phyloP scores from a whole-genome alignment of 768 basidiomycete species.

The Cantharellus cinnabarinus region DNA sequence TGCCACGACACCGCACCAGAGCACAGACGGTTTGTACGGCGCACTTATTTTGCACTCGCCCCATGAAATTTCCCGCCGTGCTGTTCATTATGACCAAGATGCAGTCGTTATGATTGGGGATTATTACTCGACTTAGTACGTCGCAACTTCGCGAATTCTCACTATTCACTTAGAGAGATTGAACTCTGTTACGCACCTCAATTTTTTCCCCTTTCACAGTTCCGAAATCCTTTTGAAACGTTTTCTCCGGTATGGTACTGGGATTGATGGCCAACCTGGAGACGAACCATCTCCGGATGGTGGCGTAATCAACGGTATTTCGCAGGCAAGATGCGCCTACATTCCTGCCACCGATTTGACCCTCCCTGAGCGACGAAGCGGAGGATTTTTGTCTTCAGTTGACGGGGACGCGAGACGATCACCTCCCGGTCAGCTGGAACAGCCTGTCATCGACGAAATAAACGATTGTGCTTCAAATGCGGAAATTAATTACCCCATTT shows the following conservation, averaged over 20 bases:
- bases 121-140: not conserved
- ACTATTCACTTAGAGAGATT: not conserved
- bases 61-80: not conserved
- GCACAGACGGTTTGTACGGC: slow-evolving; percentile 7
- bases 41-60: slow-evolving; percentile 8
- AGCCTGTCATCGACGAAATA: not conserved
- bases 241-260: slow-evolving; percentile 5
- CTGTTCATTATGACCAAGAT: not conserved
- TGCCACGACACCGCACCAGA: not conserved
- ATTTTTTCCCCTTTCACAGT: no score
- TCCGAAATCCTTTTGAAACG: not conserved
- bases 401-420: not conserved
- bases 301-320: slow-evolving; percentile 5
- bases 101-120: slow-evolving; percentile 1
- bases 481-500: not conserved
- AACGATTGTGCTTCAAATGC: not conserved
- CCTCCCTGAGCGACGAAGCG: not conserved
- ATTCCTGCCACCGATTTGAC: not conserved
- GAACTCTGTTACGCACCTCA: not conserved
- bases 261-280: slow-evolving; percentile 7
- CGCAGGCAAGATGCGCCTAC: slow-evolving; percentile 1
- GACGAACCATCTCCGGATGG: slow-evolving; percentile 7
- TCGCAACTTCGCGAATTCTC: not conserved
- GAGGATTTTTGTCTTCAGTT: not conserved
- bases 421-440: not conserved